A percentile compares a stretch with the other conserved stretches of the same genome.
Conservation (phyloP, 2,329 filamentous ascomycete genomes). For the Cadophora malorum region DNA sequence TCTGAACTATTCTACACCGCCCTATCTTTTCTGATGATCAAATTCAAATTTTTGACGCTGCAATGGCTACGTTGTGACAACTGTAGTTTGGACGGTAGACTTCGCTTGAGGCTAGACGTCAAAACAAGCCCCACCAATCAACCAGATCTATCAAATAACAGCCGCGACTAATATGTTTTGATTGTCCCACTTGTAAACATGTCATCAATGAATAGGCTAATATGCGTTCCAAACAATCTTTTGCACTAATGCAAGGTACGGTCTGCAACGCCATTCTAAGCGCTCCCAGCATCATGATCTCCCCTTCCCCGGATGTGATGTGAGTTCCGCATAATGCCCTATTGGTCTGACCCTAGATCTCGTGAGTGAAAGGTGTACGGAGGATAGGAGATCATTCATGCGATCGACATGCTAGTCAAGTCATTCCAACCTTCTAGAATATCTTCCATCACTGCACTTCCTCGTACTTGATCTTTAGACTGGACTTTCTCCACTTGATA, state of each 20-base stretch:
- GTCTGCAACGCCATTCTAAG: conserved; percentile 2
- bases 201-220: background rate
- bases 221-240: conserved; percentile 1
- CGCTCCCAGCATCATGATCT: conserved; percentile 9
- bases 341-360: conserved; percentile 9
- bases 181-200: background rate
- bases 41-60: too few relatives aligned
- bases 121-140: background rate
- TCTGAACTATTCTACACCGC: background rate
- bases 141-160: background rate
- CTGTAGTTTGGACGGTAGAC: too few relatives aligned
- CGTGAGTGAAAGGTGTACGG: background rate
- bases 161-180: background rate
- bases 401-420: conserved; percentile 7
- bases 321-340: conserved; percentile 4
- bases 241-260: conserved; percentile 17
- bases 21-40: too few relatives aligned
- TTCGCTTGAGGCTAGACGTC: background rate
- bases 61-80: too few relatives aligned
- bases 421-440: conserved; percentile 18
- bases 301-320: conserved; percentile 2
- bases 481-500: conserved; percentile 2
- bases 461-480: background rate
- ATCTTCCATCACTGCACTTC: background rate
- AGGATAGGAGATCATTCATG: conserved; percentile 19